Percentiles rank a stretch among this genome's conserved stretches.
Conservation (phyloP, 176 grass and related monocot species). For the Thalia dealbata region DNA sequence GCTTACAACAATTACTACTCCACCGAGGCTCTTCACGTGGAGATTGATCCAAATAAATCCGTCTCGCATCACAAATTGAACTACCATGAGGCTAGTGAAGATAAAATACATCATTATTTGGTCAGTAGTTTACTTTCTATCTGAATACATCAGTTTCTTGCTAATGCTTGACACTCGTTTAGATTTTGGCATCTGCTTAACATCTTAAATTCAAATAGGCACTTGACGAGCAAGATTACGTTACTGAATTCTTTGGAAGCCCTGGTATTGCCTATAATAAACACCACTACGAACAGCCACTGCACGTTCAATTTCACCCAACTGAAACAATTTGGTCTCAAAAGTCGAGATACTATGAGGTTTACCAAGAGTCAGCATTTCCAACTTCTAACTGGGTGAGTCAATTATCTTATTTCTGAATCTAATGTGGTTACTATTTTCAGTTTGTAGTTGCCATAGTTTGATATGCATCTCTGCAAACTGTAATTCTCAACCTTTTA, state of each 20-base stretch:
- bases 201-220: neutral
- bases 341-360: neutral
- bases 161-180: neutral
- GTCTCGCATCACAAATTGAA: conserved; percentile 30
- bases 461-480: conserved; percentile 2
- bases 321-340: conserved; percentile 38
- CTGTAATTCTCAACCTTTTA: neutral
- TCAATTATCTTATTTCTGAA: neutral
- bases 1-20: conserved; percentile 22
- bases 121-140: conserved; percentile 23
- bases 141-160: neutral
- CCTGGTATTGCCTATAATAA: conserved; percentile 50
- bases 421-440: neutral
- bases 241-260: conserved; percentile 28
- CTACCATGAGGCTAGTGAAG: conserved; percentile 34
- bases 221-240: conserved; percentile 11
- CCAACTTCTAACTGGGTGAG: conserved; percentile 12
- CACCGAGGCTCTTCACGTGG: conserved; percentile 16
- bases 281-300: conserved; percentile 37
- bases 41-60: conserved; percentile 20
- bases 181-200: neutral
- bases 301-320: conserved; percentile 50
- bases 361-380: neutral
- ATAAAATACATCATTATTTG: conserved; percentile 32
- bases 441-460: neutral